Evolutionary conservation across 164 flowering plant genomes (phyloP), one percentile per base, ranked within the genome.

Genomic region (Akebia trifoliata): DNA sequence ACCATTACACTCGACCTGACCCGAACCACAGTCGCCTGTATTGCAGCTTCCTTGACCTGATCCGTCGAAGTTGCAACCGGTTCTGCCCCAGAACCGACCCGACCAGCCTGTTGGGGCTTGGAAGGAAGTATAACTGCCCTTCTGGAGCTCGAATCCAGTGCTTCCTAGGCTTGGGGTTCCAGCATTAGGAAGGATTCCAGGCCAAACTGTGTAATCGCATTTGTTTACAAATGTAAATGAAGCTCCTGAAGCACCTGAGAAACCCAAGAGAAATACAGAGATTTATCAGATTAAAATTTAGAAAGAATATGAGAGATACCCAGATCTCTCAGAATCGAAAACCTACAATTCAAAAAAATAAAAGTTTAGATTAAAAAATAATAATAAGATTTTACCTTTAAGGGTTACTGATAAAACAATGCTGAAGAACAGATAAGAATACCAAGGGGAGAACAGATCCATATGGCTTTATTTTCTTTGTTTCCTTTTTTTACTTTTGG

Each of bases 61-160:
- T 8, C 24, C 60, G 63, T 83, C 82, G 28, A 68, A 68, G 2
- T 50, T 48, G 61, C 93, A 85, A 6, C 79, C 78, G n/a, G 85
- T 75, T 66, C 93, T 37, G 50, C 66, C 87, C 89, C 89, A 86
- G 63, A 86, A 72, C 26, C 93, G 65, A n/a, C 93, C 89, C 0
- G 85, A 79, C 89, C 89, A 86, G 14, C 57, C 60, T 2, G 65
- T 18, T 32, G 71, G 76, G 20, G 78, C 74, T 18, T 60, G 58
- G 15, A 74, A 8, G 9, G 63, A 17, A n/a, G 57, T 60, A 1
- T 67, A 56, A 8, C 30, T 51, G 12, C 65, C 62, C n/a, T 54
- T 32, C 0, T 78, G 64, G 58, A 86, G 87, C 66, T 72, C 68
- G 74, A 86, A 86, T 6, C 93, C 93, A 15, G 85, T 80, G 63